Evolutionary conservation across 2,329 filamentous ascomycete genomes (phyloP).

Genomic region (Lachnellula suecica): DNA sequence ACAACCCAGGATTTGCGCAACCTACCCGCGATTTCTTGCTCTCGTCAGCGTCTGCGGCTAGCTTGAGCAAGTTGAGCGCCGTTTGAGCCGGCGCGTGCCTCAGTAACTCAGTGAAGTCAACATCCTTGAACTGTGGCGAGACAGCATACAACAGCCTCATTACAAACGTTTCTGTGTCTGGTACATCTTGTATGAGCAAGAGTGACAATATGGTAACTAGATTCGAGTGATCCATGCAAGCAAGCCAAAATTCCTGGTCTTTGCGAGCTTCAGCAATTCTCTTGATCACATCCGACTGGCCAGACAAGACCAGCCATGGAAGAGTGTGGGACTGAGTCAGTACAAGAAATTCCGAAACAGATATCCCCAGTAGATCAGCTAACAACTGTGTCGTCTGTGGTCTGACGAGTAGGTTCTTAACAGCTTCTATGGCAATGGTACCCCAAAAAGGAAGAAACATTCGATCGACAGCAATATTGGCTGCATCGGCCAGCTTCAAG

Average conservation of each 20-base stretch:
- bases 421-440: conserved; percentile 76
- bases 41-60: conserved; percentile 67
- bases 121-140: conserved; percentile 67
- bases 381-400: conserved; percentile 82
- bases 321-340: conserved; percentile 79
- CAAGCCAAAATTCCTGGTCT: conserved; percentile 59
- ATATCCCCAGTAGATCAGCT: conserved; percentile 77
- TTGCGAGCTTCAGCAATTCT: conserved; percentile 78
- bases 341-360: conserved; percentile 70
- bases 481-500: conserved; percentile 66
- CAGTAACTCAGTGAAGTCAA: conserved; percentile 67
- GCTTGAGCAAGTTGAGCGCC: conserved; percentile 79
- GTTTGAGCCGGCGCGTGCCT: conserved; percentile 73
- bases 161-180: conserved; percentile 61
- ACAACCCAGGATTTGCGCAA: not conserved
- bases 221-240: conserved; percentile 56
- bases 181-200: conserved; percentile 55
- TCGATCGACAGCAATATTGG: conserved; percentile 60
- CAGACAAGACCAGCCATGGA: conserved; percentile 80
- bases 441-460: conserved; percentile 88
- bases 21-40: conserved; percentile 57
- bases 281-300: conserved; percentile 74
- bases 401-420: conserved; percentile 75
- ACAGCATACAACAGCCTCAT: conserved; percentile 68
- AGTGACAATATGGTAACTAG: conserved; percentile 58